Evolutionary conservation across 768 basidiomycete genomes (phyloP).

Genomic region (Lentinula boryana): DNA sequence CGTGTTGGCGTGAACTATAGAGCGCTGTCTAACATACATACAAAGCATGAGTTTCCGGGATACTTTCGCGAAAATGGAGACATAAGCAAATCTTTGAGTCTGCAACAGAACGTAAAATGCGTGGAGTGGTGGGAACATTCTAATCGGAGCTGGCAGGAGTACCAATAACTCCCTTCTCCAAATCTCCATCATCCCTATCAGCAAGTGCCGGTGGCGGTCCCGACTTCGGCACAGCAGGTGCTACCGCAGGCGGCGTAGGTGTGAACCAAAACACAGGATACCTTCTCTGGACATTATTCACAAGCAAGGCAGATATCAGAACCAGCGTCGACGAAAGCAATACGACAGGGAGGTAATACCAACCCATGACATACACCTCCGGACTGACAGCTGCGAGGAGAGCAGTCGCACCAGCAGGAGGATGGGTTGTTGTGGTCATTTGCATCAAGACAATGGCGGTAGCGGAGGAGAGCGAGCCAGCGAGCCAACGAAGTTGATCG

Average conservation of each 20-base stretch:
- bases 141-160: background rate
- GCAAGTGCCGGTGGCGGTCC: background rate
- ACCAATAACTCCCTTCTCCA: slow-evolving; percentile 9
- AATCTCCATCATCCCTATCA: slow-evolving; percentile 11
- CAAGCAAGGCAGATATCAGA: slow-evolving; percentile 37
- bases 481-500: slow-evolving; percentile 42
- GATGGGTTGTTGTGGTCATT: slow-evolving; percentile 31
- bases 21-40: too few relatives aligned
- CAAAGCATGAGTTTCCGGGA: too few relatives aligned
- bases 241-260: slow-evolving; percentile 2
- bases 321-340: slow-evolving; percentile 40
- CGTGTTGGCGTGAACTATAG: too few relatives aligned
- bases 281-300: slow-evolving; percentile 46
- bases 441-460: slow-evolving; percentile 39
- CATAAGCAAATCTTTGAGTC: background rate
- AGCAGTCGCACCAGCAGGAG: slow-evolving; percentile 48
- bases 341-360: slow-evolving; percentile 49
- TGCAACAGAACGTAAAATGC: too few relatives aligned
- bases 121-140: too few relatives aligned
- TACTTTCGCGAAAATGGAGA: background rate
- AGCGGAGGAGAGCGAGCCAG: slow-evolving; percentile 39
- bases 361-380: slow-evolving; percentile 36
- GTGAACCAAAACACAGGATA: slow-evolving; percentile 45
- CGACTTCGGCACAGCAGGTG: background rate
- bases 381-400: slow-evolving; percentile 39